Percentiles rank a stretch among this genome's conserved stretches.
Evolutionary conservation across 371 early-diverging fungal genomes (phyloP).

Genomic region (Choanephora cucurbitarum): DNA sequence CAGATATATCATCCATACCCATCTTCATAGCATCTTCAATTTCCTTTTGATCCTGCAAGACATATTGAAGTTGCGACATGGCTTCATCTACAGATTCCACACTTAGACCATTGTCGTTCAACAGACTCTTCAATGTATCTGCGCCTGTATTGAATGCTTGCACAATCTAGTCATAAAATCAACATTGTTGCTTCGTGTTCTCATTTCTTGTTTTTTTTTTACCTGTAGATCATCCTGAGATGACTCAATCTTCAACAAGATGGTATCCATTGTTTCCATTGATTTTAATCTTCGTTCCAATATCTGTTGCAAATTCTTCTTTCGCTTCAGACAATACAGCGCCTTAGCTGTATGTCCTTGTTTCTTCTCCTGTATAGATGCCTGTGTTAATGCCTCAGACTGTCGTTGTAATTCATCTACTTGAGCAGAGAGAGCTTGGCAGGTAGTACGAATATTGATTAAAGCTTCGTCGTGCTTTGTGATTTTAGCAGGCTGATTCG

Average conservation of each 20-base stretch:
- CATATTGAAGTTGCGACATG: conserved; percentile 49
- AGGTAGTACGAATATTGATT: conserved; percentile 48
- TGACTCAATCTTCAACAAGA: conserved; percentile 54
- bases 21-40: conserved; percentile 51
- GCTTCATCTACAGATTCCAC: conserved; percentile 47
- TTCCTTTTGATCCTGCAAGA: conserved; percentile 56
- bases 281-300: conserved; percentile 48
- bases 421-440: conserved; percentile 46
- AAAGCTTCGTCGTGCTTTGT: conserved; percentile 52
- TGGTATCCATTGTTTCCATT: conserved; percentile 57
- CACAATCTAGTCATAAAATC: conserved; percentile 37
- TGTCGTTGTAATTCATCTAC: conserved; percentile 49
- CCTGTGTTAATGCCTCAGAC: conserved; percentile 32
- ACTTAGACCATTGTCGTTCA: conserved; percentile 37
- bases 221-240: conserved; percentile 62
- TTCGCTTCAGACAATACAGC: conserved; percentile 47
- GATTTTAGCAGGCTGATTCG: conserved; percentile 24
- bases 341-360: conserved; percentile 41
- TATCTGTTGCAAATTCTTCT: conserved; percentile 43
- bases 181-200: background rate
- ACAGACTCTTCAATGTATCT: conserved; percentile 40
- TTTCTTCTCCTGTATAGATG: conserved; percentile 28
- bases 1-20: conserved; percentile 26
- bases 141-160: conserved; percentile 59
- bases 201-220: background rate